phyloP scores from a whole-genome alignment of 768 basidiomycete genomes.

The Naganishia randhawae region DNA sequence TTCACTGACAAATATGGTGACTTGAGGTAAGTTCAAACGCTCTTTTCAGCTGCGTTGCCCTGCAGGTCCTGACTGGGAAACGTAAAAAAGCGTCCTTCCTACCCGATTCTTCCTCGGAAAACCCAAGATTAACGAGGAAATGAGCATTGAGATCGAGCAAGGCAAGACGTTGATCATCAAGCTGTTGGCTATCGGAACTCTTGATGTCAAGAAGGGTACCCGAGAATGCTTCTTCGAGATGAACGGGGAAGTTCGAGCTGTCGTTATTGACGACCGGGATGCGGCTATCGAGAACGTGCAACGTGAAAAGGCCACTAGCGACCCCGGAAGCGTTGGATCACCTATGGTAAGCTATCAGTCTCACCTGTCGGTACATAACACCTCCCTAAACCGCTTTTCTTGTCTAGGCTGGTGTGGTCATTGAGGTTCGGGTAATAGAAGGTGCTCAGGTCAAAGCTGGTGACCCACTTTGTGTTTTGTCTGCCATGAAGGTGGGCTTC shows the following conservation, averaged over 20 bases:
- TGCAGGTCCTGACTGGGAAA: conserved; percentile 28
- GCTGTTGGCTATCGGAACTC: conserved; percentile 89
- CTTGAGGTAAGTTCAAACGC: conserved; percentile 64
- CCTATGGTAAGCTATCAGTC: conserved; percentile 67
- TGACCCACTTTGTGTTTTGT: conserved; percentile 89
- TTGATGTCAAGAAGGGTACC: conserved; percentile 83
- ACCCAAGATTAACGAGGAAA: conserved; percentile 87
- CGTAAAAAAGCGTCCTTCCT: conserved; percentile 70
- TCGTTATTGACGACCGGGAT: conserved; percentile 91
- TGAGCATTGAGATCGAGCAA: conserved; percentile 77
- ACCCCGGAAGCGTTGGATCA: conserved; percentile 94
- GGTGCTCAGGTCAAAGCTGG: conserved; percentile 97
- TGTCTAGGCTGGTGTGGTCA: conserved; percentile 69
- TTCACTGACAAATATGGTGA: conserved; percentile 96
- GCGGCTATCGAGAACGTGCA: conserved; percentile 93
- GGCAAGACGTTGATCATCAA: conserved; percentile 96
- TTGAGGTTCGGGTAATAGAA: conserved; percentile 96
- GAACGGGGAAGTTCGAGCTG: conserved; percentile 94
- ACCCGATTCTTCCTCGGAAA: conserved; percentile 96
- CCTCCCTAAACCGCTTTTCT: not conserved
- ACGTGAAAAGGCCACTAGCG: conserved; percentile 86
- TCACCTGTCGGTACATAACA: not conserved
- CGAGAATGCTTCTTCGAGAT: conserved; percentile 99
- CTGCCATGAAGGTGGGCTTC: conserved; percentile 84
- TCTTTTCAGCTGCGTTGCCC: not conserved